Conservation (phyloP, 768 basidiomycete genomes). For the Termitomyces sp. region DNA sequence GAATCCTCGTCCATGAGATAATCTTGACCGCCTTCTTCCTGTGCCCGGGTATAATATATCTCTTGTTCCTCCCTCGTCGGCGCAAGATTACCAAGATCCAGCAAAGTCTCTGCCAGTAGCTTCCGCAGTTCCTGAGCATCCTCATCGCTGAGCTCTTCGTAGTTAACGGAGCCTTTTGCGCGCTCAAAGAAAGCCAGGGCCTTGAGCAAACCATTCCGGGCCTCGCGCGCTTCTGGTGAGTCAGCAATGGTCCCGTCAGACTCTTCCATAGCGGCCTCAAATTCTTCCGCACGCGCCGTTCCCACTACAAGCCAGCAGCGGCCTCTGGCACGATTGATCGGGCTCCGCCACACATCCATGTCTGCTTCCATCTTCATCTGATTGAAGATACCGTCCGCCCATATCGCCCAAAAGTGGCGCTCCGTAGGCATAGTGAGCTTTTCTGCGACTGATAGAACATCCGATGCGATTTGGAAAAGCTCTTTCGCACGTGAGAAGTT, state of each 20-base stretch:
- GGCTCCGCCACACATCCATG: conserved; percentile 46
- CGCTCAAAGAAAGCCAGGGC: conserved; percentile 43
- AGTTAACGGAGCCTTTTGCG: conserved; percentile 28
- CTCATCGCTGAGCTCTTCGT: conserved; percentile 16
- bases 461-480: conserved; percentile 60
- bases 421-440: conserved; percentile 43
- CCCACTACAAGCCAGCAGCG: conserved; percentile 57
- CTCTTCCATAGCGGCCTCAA: conserved; percentile 51
- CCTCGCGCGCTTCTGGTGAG: conserved; percentile 52
- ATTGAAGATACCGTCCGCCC: conserved; percentile 58
- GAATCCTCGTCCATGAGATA: conserved; percentile 28
- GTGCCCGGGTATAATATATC: conserved; percentile 48
- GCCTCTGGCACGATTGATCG: conserved; percentile 45
- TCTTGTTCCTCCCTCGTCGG: conserved; percentile 44
- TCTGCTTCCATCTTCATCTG: conserved; percentile 66
- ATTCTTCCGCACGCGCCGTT: conserved; percentile 49
- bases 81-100: conserved; percentile 60
- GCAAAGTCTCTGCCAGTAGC: conserved; percentile 51
- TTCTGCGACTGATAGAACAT: conserved; percentile 59
- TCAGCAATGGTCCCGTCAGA: conserved; percentile 36
- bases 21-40: conserved; percentile 42
- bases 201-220: conserved; percentile 45
- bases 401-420: conserved; percentile 54
- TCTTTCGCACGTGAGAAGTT: conserved; percentile 55
- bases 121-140: conserved; percentile 26